Base-by-base conservation (phyloP, 345 rosid genomes). In the Gossypium longicalyx region DNA sequence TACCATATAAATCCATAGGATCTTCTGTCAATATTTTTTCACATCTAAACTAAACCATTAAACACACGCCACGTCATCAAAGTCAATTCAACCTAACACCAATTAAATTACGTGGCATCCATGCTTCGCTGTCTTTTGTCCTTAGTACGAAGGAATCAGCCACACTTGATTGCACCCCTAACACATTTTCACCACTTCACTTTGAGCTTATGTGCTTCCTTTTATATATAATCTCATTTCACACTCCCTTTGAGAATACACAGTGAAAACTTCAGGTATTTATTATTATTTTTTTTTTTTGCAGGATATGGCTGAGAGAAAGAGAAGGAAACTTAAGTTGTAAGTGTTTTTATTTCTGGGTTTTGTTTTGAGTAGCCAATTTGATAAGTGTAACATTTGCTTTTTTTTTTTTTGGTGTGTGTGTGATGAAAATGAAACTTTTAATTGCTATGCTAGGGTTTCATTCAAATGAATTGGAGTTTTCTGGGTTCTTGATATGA, bases 251-350 rank as follows among this genome's bases (percentile, higher is more conserved):
- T 41, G 51, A 44, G 17, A 66, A 2, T 44, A 19, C 29, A 19
- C 29, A 1, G 34, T 54, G 7, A 22, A 43, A 47, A 15, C 15
- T 23, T 51, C 9, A 3, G 38, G 1, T 34, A 3, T 34, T 13
- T n/a, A n/a, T n/a, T n/a, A n/a, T n/a, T n/a, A n/a, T 51, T 15
- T 51, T 12, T 51, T 68, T 69, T 29, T 51, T 52, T 7, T 19
- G 17, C 79, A 53, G 60, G 15, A 52, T 9, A 86, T 86, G 87
- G 85, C 77, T 51, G 85, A 81, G 2, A 79, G 74, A 59, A 84
- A 70, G 85, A 82, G 80, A 72, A 84, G 86, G 70, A 84, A 82
- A 71, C 68, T 82, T 48, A 82, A 82, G 60, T 77, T 57, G 89
- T 86, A 58, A 80, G 89, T 81, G 12, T 9, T 70, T 43, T 70